Percentiles rank a stretch among this genome's conserved stretches.
Evolutionary conservation across 2,329 filamentous ascomycete species (phyloP).

Genomic region (Beauveria sp.): DNA sequence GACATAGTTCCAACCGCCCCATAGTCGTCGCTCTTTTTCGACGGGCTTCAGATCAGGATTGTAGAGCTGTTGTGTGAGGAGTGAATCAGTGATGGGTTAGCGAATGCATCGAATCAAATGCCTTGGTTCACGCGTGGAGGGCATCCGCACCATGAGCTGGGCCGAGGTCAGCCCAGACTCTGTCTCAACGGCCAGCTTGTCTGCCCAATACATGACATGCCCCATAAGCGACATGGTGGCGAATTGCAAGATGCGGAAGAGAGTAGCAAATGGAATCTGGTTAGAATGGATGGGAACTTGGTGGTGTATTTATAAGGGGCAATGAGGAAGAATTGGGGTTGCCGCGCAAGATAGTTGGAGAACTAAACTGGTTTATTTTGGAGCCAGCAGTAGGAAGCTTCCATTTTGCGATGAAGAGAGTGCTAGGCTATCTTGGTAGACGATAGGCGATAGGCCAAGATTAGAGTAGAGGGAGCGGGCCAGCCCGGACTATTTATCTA

Average conservation of each 20-base stretch:
- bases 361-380: background rate
- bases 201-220: conserved; percentile 34
- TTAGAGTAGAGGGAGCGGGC: background rate
- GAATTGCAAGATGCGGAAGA: background rate
- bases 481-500: conserved; percentile 1
- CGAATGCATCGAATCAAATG: conserved; percentile 1
- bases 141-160: conserved; percentile 62
- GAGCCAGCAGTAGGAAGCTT: background rate
- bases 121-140: background rate
- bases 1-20: conserved; percentile 82
- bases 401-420: background rate
- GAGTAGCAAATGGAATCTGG: background rate
- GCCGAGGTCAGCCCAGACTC: conserved; percentile 70
- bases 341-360: background rate
- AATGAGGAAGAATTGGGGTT: background rate
- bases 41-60: conserved; percentile 79
- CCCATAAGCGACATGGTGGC: conserved; percentile 17
- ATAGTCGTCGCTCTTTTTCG: conserved; percentile 71
- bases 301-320: background rate
- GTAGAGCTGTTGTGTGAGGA: conserved; percentile 46
- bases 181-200: conserved; percentile 62
- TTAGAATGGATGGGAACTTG: background rate
- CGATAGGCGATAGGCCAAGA: background rate
- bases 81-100: background rate
- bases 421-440: background rate